Conservation (phyloP, 2,329 filamentous ascomycete genomes). For the Stachybotrys chartarum region DNA sequence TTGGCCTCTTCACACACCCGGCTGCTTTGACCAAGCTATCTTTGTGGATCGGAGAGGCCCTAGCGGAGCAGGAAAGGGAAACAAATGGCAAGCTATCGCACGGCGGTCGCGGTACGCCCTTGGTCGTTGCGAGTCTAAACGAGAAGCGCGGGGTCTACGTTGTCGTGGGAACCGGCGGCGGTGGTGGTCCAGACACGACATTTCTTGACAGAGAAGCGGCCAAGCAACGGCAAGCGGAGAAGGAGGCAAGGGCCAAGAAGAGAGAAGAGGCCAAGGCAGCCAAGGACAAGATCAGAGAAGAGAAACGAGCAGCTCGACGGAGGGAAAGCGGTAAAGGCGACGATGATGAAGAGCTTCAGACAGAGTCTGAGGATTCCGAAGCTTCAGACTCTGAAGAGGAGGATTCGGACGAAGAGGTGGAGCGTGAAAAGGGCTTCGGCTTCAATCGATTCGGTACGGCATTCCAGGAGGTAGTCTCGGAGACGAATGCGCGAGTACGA, state of each 20-base stretch:
- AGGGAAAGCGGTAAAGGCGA: constrained; percentile 30
- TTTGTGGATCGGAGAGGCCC: constrained; percentile 88
- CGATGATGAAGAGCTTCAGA: constrained; percentile 39
- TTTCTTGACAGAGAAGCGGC: constrained; percentile 61
- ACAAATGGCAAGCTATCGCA: constrained; percentile 59
- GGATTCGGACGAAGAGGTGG: constrained; percentile 45
- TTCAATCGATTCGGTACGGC: constrained; percentile 89
- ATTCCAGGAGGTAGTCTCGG: constrained; percentile 88
- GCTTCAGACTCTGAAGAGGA: constrained; percentile 36
- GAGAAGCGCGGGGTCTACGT: constrained; percentile 83
- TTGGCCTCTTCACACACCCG: constrained; percentile 85
- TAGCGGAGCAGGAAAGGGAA: constrained; percentile 82
- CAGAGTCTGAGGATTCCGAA: constrained; percentile 34
- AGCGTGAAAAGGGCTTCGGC: constrained; percentile 59
- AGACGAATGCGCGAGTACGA: constrained; percentile 81
- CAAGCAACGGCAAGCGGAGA: constrained; percentile 55
- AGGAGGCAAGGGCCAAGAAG: constrained; percentile 54
- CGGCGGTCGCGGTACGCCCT: constrained; percentile 68
- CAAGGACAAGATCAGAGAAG: constrained; percentile 52
- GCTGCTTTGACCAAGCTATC: constrained; percentile 90
- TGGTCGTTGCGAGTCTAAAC: constrained; percentile 86
- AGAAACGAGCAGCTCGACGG: constrained; percentile 52
- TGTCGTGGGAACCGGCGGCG: constrained; percentile 86
- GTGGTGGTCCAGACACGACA: constrained; percentile 66
- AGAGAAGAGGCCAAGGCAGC: constrained; percentile 51